phyloP scores from a whole-genome alignment of 257 asterid species.

The Solanum peruvianum region DNA sequence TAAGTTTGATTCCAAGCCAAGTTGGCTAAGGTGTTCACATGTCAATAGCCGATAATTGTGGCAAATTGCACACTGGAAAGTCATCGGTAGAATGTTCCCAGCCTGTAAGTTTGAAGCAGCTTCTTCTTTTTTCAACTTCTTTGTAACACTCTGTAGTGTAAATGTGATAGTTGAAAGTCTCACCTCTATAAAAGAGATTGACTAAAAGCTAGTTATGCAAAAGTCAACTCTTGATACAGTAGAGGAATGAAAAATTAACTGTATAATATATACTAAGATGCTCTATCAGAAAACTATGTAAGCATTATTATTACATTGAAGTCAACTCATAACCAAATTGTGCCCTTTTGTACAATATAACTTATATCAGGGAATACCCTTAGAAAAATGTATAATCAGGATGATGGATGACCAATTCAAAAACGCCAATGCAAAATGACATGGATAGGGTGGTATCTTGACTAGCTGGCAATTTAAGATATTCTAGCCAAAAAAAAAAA shows the following conservation, averaged over 20 bases:
- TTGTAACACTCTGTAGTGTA: neutral
- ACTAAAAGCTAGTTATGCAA: neutral
- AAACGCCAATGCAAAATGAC: neutral
- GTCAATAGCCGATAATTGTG: neutral
- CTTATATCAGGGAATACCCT: neutral
- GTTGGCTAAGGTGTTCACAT: neutral
- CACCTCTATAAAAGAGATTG: neutral
- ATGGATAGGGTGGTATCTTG: neutral
- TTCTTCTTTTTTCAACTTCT: neutral
- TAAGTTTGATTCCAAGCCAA: neutral
- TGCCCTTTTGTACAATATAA: neutral
- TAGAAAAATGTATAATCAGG: neutral
- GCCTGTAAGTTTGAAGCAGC: neutral
- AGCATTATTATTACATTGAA: neutral
- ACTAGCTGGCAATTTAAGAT: neutral
- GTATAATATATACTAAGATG: neutral
- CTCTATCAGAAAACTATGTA: neutral
- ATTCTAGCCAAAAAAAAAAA: neutral
- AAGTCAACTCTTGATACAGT: neutral
- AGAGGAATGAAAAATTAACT: neutral
- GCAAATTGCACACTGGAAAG: neutral
- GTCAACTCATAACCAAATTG: neutral
- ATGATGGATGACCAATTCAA: neutral
- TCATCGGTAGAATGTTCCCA: neutral
- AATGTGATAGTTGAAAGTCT: neutral